phyloP scores from a whole-genome alignment of 73 alveolate species.

The Paramecium sexaurelia region DNA sequence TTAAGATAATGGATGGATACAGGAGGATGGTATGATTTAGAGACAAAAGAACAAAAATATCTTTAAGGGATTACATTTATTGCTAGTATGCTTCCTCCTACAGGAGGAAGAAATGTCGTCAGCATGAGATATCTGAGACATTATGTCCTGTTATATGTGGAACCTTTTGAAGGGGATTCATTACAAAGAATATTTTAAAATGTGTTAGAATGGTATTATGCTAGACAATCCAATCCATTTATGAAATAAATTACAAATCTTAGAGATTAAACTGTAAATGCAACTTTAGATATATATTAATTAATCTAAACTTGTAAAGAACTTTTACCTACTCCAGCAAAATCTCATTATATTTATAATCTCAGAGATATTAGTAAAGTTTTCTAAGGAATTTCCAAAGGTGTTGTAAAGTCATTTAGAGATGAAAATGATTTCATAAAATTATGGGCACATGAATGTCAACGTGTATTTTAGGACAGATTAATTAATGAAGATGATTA shows the following conservation, averaged over 20 bases:
- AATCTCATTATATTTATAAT: conserved; percentile 99
- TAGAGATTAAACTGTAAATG: conserved; percentile 77
- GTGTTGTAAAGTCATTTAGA: conserved; percentile 79
- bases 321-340: conserved; percentile 99
- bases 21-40: conserved; percentile 99
- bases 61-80: conserved; percentile 92
- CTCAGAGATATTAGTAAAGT: conserved; percentile 99
- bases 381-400: conserved; percentile 96
- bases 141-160: conserved; percentile 90
- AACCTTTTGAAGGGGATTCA: conserved; percentile 92
- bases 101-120: conserved; percentile 96
- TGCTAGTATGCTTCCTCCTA: conserved; percentile 99
- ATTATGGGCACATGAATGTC: conserved; percentile 99
- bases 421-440: conserved; percentile 91
- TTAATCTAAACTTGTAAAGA: conserved; percentile 83
- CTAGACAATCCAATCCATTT: conserved; percentile 73
- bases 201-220: conserved; percentile 96
- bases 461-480: conserved; percentile 99
- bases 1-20: conserved; percentile 99
- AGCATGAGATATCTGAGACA: conserved; percentile 93
- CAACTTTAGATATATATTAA: conserved; percentile 87
- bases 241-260: conserved; percentile 75
- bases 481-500: conserved; percentile 94
- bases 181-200: conserved; percentile 88
- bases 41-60: conserved; percentile 86